Conservation (phyloP, 257 asterid genomes). For the Scutellaria baicalensis region DNA sequence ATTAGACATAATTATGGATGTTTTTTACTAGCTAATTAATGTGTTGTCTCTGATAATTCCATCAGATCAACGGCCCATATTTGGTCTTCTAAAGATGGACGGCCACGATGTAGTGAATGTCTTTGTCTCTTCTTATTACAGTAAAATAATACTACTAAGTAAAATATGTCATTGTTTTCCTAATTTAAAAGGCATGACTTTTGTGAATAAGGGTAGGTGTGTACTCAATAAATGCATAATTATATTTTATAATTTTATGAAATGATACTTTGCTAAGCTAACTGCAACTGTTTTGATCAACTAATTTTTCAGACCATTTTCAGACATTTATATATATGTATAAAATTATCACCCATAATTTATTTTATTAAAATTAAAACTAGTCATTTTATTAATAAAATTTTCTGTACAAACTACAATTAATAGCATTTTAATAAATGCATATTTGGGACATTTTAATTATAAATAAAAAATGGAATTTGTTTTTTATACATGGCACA, state of each 20-base stretch:
- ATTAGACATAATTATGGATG: neutral
- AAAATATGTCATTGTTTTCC: neutral
- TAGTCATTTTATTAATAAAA: too few species aligned
- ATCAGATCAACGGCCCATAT: neutral
- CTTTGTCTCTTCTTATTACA: neutral
- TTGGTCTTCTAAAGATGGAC: neutral
- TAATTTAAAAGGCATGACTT: neutral
- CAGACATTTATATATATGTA: too few species aligned
- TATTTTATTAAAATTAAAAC: too few species aligned
- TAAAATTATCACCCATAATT: too few species aligned
- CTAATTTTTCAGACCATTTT: neutral
- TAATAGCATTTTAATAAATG: too few species aligned
- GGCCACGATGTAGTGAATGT: neutral
- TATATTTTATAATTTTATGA: neutral
- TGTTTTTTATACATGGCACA: too few species aligned
- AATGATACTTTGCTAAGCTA: neutral
- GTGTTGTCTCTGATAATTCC: neutral
- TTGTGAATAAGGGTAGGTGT: slow-evolving; percentile 4
- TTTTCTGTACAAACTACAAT: too few species aligned
- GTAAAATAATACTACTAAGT: neutral
- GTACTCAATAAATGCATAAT: slow-evolving; percentile 7
- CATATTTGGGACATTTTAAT: too few species aligned
- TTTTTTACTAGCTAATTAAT: neutral
- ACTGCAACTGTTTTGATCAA: neutral
- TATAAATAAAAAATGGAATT: too few species aligned